Base-by-base conservation (phyloP, 768 basidiomycete genomes). In the Leccinum fibrillosum region DNA sequence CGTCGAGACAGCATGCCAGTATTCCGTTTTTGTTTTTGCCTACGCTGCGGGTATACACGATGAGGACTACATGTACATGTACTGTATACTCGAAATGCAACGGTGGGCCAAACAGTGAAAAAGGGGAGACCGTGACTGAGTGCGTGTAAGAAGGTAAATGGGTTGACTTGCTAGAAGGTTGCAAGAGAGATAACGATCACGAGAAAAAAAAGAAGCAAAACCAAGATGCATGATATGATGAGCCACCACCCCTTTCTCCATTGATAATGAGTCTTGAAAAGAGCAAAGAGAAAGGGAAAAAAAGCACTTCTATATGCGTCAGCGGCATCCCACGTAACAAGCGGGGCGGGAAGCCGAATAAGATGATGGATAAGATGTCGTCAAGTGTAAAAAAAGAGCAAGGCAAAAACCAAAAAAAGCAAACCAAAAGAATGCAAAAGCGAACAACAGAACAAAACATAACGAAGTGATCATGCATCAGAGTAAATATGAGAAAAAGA, bases 311-410 rank as follows among this genome's bases (percentile, higher is more conserved):
- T 72, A 73, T 57, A 61, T 66, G 66, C 60, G 64, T 60, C 54
- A 72, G 34, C 69, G 62, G 58, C 63, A 65, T 69, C 55, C 63
- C 50, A 71, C 39, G 15, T 63, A 64, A 57, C 34, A 59, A 55
- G 25, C 23, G 25, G 47, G 50, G 58, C 15, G 35, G 52, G 23
- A 15, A 47, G 60, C 59, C 63, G 60, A 70, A 71, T 71, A 71
- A 44, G 66, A 61, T 72, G 72, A 71, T 58, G 54, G 68, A 73
- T 70, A 72, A 71, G 61, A 68, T 58, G 67, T 49, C 49, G 19
- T 49, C 51, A 52, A 62, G 13, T 53, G 51, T 30, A 53, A 51
- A 37, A 49, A 52, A 47, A 15, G 47, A 48, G 25, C 13, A 48
- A 48, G 42, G n/a, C 42, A 44, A 44, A 19, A n/a, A 19, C 42